phyloP scores from a whole-genome alignment of 2,329 filamentous ascomycete species.

The Aspergillus tanneri region DNA sequence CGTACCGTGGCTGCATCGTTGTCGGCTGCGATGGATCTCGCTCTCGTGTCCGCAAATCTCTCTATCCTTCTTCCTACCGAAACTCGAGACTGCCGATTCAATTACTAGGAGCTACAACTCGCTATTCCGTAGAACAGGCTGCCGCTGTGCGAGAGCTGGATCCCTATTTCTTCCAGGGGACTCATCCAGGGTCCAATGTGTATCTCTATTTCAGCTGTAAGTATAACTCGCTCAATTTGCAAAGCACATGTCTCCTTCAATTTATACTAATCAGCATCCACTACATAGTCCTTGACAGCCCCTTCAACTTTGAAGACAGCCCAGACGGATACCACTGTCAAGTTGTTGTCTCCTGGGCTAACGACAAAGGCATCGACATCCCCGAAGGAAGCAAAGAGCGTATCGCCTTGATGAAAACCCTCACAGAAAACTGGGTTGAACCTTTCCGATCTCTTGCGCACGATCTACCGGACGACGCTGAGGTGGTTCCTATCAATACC shows the following conservation, averaged over 20 bases:
- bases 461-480: slow-evolving; percentile 42
- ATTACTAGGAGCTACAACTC: slow-evolving; percentile 49
- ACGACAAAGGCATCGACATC: slow-evolving; percentile 36
- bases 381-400: slow-evolving; percentile 44
- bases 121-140: slow-evolving; percentile 45
- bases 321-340: slow-evolving; percentile 48
- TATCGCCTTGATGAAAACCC: slow-evolving; percentile 43
- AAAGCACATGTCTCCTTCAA: too few relatives aligned
- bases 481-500: slow-evolving; percentile 48
- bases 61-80: slow-evolving; percentile 25
- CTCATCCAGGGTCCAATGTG: slow-evolving; percentile 51
- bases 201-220: slow-evolving; percentile 56
- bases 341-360: slow-evolving; percentile 55
- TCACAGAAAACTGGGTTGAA: slow-evolving; percentile 51
- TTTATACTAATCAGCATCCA: not conserved
- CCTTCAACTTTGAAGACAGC: slow-evolving; percentile 41
- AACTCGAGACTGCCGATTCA: slow-evolving; percentile 50
- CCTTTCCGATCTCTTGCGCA: slow-evolving; percentile 49
- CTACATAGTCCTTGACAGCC: slow-evolving; percentile 49
- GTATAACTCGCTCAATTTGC: slow-evolving; percentile 14
- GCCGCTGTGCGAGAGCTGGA: slow-evolving; percentile 49
- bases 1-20: slow-evolving; percentile 45
- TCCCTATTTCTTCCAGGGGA: slow-evolving; percentile 57
- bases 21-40: slow-evolving; percentile 54
- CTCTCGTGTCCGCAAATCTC: slow-evolving; percentile 44